A percentile compares a stretch with the other conserved stretches of the same genome.
phyloP scores from a whole-genome alignment of 192 early-diverging fungal species.

The Borealophlyctis nickersoniae region DNA sequence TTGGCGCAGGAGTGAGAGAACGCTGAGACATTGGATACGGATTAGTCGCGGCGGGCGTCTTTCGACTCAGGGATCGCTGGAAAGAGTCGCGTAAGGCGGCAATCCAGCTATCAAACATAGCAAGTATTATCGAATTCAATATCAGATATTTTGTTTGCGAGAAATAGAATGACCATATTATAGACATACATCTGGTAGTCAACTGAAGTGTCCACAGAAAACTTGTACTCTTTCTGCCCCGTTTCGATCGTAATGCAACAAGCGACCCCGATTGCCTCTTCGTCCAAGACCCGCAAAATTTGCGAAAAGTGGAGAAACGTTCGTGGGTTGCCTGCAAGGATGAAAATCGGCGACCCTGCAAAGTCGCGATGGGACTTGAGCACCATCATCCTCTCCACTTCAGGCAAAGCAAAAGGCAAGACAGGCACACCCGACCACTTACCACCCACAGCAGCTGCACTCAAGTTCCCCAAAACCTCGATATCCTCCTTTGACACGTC shows the following conservation, averaged over 20 bases:
- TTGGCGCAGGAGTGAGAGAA: too few relatives aligned
- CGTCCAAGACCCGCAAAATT: slow-evolving; percentile 27
- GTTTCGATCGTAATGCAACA: slow-evolving; percentile 29
- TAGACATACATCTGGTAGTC: slow-evolving; percentile 30
- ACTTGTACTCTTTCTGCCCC: slow-evolving; percentile 25
- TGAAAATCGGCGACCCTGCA: slow-evolving; percentile 27
- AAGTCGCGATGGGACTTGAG: neutral
- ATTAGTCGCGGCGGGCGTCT: too few relatives aligned
- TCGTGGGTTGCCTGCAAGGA: slow-evolving; percentile 22
- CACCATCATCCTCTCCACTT: neutral
- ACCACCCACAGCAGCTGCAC: slow-evolving; percentile 31
- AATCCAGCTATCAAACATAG: slow-evolving; percentile 10
- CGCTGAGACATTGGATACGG: too few relatives aligned
- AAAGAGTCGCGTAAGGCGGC: slow-evolving; percentile 10
- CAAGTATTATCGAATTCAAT: too few relatives aligned
- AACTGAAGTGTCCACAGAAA: slow-evolving; percentile 27
- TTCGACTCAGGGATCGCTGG: too few relatives aligned
- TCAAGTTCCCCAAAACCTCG: slow-evolving; percentile 28
- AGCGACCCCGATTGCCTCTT: slow-evolving; percentile 21
- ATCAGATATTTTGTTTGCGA: neutral
- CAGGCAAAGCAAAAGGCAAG: neutral
- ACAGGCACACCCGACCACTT: neutral
- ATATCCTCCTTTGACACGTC: slow-evolving; percentile 32
- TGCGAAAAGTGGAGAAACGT: slow-evolving; percentile 32
- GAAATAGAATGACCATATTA: neutral